A percentile compares a stretch with the other conserved stretches of the same genome.
Conservation (phyloP, 2,329 filamentous ascomycete species). For the Leptographium wingfieldii region DNA sequence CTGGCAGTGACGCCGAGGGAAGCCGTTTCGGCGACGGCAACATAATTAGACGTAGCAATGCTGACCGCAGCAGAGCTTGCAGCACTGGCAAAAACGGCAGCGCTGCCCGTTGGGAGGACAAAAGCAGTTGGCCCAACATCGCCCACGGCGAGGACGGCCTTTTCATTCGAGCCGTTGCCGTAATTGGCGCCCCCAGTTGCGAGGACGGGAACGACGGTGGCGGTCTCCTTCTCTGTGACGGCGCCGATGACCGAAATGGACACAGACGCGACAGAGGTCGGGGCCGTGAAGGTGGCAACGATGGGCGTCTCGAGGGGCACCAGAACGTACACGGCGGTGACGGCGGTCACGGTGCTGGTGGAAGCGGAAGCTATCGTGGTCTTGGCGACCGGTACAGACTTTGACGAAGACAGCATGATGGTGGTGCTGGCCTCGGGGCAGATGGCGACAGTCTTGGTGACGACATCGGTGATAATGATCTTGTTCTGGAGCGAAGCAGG, state of each 20-base stretch:
- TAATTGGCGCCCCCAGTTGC: not conserved
- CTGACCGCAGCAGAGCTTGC: not conserved
- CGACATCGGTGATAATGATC: constrained; percentile 17
- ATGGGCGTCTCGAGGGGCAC: constrained; percentile 14
- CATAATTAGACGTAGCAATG: not conserved
- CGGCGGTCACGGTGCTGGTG: constrained; percentile 5
- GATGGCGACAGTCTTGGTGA: constrained; percentile 14
- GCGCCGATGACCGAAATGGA: not conserved
- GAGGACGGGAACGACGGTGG: not conserved
- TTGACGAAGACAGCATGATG: not conserved
- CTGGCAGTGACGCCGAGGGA: not conserved
- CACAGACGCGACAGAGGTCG: constrained; percentile 23
- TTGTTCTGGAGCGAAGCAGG: constrained; percentile 16
- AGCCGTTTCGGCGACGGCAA: not conserved
- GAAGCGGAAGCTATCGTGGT: not conserved
- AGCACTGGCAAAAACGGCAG: not conserved
- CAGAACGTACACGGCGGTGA: constrained; percentile 14
- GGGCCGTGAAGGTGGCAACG: constrained; percentile 43
- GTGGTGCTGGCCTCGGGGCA: constrained; percentile 10
- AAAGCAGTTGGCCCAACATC: not conserved
- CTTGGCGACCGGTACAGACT: not conserved
- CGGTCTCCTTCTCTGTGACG: not conserved
- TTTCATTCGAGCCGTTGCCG: constrained; percentile 1
- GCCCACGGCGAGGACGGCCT: not conserved
- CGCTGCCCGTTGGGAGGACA: not conserved